Conservation (phyloP, 225 moss, liverwort and hornwort genomes). For the Physcomitrium patens region DNA sequence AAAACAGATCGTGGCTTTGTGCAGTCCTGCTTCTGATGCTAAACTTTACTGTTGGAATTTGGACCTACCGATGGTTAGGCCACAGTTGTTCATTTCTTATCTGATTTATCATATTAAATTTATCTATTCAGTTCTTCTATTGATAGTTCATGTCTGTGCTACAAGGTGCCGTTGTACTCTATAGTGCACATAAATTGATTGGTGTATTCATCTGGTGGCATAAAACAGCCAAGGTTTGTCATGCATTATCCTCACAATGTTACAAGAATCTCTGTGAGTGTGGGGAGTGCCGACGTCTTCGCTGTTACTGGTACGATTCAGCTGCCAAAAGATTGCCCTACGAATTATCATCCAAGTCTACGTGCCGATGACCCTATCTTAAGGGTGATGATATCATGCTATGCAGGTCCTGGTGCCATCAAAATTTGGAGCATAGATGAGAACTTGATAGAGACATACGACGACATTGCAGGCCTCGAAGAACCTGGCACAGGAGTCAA, state of each 20-base stretch:
- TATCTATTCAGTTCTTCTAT: background rate
- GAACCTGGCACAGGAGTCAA: constrained; percentile 30
- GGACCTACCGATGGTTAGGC: constrained; percentile 32
- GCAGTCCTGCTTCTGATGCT: constrained; percentile 29
- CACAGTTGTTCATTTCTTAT: background rate
- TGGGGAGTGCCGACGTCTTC: constrained; percentile 44
- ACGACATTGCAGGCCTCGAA: constrained; percentile 38
- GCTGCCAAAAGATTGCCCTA: background rate
- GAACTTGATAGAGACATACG: constrained; percentile 32
- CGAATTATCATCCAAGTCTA: background rate
- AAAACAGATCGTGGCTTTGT: constrained; percentile 44
- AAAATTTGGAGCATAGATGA: constrained; percentile 39
- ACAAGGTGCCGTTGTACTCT: background rate
- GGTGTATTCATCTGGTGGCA: constrained; percentile 18
- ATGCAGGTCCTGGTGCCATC: constrained; percentile 36
- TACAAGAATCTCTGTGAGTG: constrained; percentile 45
- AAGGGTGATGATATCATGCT: constrained; percentile 1
- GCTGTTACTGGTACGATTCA: constrained; percentile 40
- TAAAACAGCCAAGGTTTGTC: constrained; percentile 43
- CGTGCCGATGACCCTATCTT: background rate
- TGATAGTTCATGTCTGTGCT: background rate
- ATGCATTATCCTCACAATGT: constrained; percentile 42
- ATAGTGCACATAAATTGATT: background rate
- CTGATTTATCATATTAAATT: background rate
- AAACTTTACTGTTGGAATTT: constrained; percentile 48